Conservation (phyloP, 768 basidiomycete species). For the Polyporus arcularius region DNA sequence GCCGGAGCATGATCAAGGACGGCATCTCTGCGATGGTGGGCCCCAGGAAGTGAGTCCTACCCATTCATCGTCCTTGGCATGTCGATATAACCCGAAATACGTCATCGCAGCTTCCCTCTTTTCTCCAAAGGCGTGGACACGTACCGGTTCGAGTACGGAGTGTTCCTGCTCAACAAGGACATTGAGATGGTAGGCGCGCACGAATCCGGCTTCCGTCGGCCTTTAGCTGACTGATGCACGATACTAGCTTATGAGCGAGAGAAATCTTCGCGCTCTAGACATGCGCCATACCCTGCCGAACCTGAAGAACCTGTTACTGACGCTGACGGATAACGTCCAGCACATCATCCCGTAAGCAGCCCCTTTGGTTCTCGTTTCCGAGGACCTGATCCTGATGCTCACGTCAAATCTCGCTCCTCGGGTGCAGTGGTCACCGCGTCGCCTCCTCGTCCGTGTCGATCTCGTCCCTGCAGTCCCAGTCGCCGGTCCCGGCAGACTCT, state of each 20-base stretch:
- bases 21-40: constrained; percentile 95
- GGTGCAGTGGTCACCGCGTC: constrained; percentile 9
- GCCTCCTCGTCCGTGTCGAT: constrained; percentile 22
- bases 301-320: constrained; percentile 89
- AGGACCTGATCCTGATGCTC: not conserved
- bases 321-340: constrained; percentile 73
- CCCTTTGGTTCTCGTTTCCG: not conserved
- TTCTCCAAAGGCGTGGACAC: constrained; percentile 94
- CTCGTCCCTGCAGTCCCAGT: constrained; percentile 24
- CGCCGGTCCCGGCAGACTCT: constrained; percentile 15
- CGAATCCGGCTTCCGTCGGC: constrained; percentile 1
- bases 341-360: constrained; percentile 45
- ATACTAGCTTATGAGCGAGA: constrained; percentile 83
- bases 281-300: constrained; percentile 96
- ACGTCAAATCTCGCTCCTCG: not conserved
- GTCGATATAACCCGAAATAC: not conserved
- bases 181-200: constrained; percentile 78
- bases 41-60: constrained; percentile 75
- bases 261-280: constrained; percentile 86
- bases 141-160: constrained; percentile 97
- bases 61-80: not conserved
- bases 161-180: constrained; percentile 95
- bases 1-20: constrained; percentile 88
- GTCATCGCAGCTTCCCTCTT: constrained; percentile 77
- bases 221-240: constrained; percentile 13